phyloP scores from a whole-genome alignment of 176 grass and related monocot species.

The Carex kokanica region DNA sequence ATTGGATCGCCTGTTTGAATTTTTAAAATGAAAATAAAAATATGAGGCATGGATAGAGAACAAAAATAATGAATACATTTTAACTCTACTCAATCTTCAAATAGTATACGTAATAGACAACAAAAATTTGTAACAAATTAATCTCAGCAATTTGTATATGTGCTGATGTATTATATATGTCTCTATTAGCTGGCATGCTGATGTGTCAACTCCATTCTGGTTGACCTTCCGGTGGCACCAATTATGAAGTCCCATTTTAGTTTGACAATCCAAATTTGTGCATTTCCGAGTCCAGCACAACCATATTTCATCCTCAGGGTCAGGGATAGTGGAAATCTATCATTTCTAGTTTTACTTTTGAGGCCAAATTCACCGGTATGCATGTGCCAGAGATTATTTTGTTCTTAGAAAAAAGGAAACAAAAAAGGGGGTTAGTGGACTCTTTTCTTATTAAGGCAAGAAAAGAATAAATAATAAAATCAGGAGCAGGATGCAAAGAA shows the following conservation, averaged over 20 bases:
- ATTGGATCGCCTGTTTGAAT: no score
- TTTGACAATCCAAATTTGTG: background rate
- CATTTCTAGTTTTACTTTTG: background rate
- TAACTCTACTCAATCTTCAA: no score
- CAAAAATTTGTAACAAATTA: no score
- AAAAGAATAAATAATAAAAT: background rate
- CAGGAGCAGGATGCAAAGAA: background rate
- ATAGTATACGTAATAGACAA: no score
- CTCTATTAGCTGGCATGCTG: background rate
- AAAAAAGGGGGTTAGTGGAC: background rate
- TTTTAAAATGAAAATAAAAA: no score
- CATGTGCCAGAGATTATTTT: background rate
- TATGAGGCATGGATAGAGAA: no score
- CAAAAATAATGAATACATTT: no score
- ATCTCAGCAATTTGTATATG: no score
- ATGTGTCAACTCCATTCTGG: background rate
- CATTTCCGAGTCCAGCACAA: background rate
- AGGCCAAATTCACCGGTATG: background rate
- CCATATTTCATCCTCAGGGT: slow-evolving; percentile 7
- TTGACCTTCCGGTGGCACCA: background rate
- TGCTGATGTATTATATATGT: background rate
- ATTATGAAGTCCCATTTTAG: background rate
- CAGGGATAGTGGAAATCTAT: background rate
- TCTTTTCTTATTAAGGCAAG: background rate
- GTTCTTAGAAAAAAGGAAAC: no score